A percentile compares a stretch with the other conserved stretches of the same genome.
Conservation (phyloP, 2,329 filamentous ascomycete genomes). For the Verticillium albo-atrum region DNA sequence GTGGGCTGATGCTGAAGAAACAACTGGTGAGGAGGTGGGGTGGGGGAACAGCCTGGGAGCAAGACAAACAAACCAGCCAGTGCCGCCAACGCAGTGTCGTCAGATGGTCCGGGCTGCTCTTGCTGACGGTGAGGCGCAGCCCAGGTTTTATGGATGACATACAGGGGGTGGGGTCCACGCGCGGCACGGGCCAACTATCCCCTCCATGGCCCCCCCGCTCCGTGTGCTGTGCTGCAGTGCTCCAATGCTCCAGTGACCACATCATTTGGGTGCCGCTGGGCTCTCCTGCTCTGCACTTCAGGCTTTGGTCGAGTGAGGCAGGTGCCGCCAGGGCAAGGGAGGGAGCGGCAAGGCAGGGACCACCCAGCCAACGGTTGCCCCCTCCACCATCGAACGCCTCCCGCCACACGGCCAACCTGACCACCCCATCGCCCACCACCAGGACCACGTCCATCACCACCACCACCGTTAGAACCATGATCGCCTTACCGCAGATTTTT, state of each 20-base stretch:
- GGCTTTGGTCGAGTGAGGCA: neutral
- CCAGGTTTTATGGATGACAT: neutral
- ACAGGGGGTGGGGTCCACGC: neutral
- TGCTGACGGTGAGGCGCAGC: neutral
- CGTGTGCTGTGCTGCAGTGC: neutral
- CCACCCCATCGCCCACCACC: neutral
- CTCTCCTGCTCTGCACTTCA: neutral
- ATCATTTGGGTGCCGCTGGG: neutral
- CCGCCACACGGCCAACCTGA: neutral
- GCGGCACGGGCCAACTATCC: neutral
- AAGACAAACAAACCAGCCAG: neutral
- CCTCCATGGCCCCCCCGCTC: neutral
- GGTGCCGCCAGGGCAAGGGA: too few relatives aligned
- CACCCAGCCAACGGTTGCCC: neutral
- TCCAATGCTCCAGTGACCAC: neutral
- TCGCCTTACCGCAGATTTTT: neutral
- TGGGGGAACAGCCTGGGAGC: neutral
- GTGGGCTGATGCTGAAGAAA: neutral
- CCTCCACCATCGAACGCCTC: neutral
- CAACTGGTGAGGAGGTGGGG: neutral
- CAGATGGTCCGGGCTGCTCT: neutral
- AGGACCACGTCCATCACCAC: too few relatives aligned
- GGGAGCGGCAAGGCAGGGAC: too few relatives aligned
- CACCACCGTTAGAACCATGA: neutral
- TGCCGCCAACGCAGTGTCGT: neutral